A percentile compares a stretch with the other conserved stretches of the same genome.
These are phyloP conservation scores for Penicillium nucicola DNA, from an alignment of 495 filamentous ascomycete genomes.

Conservation along the genomic window DNA sequence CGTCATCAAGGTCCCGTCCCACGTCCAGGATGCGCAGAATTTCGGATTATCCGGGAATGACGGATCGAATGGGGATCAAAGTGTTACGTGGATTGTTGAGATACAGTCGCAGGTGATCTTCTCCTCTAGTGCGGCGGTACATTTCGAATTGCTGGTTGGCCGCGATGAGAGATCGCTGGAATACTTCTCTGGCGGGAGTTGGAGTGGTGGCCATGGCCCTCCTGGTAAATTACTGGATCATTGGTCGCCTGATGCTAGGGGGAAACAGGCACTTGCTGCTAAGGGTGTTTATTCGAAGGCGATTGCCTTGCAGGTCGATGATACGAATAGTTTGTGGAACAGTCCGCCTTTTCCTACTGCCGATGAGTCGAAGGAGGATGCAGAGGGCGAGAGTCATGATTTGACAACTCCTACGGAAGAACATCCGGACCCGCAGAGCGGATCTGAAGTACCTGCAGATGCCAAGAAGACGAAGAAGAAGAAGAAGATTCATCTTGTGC, in stretches of 20 bases:
- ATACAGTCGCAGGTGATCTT: constrained; percentile 90
- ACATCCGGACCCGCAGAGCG: background rate
- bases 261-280: constrained; percentile 47
- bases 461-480: constrained; percentile 13
- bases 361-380: constrained; percentile 34
- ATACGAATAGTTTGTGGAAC: constrained; percentile 88
- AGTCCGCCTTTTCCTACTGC: constrained; percentile 73
- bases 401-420: background rate
- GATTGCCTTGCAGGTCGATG: constrained; percentile 73
- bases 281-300: constrained; percentile 80
- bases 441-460: background rate
- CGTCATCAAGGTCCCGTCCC: constrained; percentile 69
- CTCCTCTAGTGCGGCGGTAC: constrained; percentile 80
- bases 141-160: constrained; percentile 82
- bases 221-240: constrained; percentile 75
- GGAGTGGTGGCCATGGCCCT: constrained; percentile 42
- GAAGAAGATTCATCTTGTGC: constrained; percentile 84
- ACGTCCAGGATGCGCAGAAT: constrained; percentile 29
- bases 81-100: constrained; percentile 86
- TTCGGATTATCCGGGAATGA: constrained; percentile 14
- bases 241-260: constrained; percentile 45
- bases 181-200: constrained; percentile 51
- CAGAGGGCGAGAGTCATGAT: constrained; percentile 15
- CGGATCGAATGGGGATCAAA: constrained; percentile 33
- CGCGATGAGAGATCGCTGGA: constrained; percentile 80